Base-by-base conservation (phyloP, 148 eudicot genomes). In the Persicaria tinctoria region DNA sequence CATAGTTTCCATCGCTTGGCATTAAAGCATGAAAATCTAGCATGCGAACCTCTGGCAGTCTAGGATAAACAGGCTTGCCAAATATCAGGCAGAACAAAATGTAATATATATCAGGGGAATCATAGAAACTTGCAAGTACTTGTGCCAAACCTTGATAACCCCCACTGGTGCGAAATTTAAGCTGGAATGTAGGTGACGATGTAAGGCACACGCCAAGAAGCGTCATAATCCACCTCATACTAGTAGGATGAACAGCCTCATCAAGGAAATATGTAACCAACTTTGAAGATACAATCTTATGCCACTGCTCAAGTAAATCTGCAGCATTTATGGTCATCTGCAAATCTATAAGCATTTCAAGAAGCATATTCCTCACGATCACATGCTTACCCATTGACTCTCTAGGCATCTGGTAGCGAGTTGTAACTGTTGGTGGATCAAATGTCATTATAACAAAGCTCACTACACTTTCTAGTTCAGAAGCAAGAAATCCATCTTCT, bases 351-450 rank as follows among this genome's bases (percentile, higher is more conserved):
- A 96, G 87, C 99, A 90, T 96, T 82, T 96, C 97, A 68, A 96
- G 90, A 81, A 96, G 84, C 99, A 96, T 96, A 84, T 96, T 96
- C 80, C 99, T 92, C 32, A 96, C 93, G 76, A 96, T 92, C 73
- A 96, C 90, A 86, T 92, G 97, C 86, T 92, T 96, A 47, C 97
- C 99, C 97, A 96, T 96, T n/a, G 97, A 80, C 81, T 96, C 99
- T 73, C 99, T 83, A 51, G 74, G 77, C 76, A 88, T 89, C 71
- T 80, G 80, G 70, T 78, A 74, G 16, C 86, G 89, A 63, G 85
- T 87, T 48, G 86, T 81, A 78, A 87, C 81, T 47, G 84, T 82
- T 46, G 99, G 97, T n/a, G 99, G 99, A 77, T 96, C 97, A 82
- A 92, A 96, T 77, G 97, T 90, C 99, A 96, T 96, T 71, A 92